Evolutionary conservation across 129 eudicot species (phyloP).

Genomic region (Centaurea solstitialis): DNA sequence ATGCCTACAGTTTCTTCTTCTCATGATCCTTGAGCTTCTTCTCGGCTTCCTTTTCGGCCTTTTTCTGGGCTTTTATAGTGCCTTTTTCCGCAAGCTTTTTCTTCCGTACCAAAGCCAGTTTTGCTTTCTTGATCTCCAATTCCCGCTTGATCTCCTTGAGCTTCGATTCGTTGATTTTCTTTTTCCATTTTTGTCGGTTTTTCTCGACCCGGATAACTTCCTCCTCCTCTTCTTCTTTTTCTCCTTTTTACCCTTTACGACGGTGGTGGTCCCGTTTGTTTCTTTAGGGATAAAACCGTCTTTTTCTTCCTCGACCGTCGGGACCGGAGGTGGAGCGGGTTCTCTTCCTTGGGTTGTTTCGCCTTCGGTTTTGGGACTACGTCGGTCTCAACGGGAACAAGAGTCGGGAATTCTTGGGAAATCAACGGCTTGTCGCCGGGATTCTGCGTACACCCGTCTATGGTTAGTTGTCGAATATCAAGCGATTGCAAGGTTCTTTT

Average conservation of each 20-base stretch:
- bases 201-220: conserved; percentile 35
- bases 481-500: conserved; percentile 68
- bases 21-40: conserved; percentile 87
- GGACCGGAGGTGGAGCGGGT: conserved; percentile 9
- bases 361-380: conserved; percentile 36
- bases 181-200: conserved; percentile 38
- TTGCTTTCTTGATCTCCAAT: conserved; percentile 75
- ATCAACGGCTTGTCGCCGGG: conserved; percentile 76
- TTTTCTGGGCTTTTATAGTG: conserved; percentile 72
- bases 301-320: conserved; percentile 28
- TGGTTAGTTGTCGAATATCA: conserved; percentile 72
- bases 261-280: conserved; percentile 14
- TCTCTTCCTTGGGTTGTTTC: conserved; percentile 59
- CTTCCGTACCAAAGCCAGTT: conserved; percentile 87
- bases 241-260: conserved; percentile 39
- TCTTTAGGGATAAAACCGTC: conserved; percentile 34
- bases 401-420: conserved; percentile 33
- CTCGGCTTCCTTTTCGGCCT: conserved; percentile 94
- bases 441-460: conserved; percentile 82
- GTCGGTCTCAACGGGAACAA: conserved; percentile 43
- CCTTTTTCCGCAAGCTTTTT: conserved; percentile 84
- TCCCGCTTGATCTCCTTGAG: conserved; percentile 76
- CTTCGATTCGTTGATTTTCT: conserved; percentile 57
- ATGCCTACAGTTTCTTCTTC: conserved; percentile 66
- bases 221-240: conserved; percentile 3